Conservation (phyloP, 78 protist species). For the Creolimax fragrantissima region DNA sequence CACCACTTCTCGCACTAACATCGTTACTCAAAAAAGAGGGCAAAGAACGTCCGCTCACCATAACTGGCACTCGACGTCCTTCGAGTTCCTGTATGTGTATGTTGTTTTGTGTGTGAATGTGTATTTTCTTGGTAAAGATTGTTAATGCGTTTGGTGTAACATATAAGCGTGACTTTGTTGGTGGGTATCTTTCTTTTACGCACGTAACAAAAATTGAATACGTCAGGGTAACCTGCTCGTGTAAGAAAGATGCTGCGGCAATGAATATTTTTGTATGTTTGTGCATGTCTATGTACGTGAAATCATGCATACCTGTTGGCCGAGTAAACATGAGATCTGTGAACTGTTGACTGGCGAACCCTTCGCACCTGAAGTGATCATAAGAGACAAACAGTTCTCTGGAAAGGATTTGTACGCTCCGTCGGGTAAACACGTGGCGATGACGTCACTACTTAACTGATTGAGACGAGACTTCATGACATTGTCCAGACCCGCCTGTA, state of each 20-base stretch:
- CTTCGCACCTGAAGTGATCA: constrained; percentile 32
- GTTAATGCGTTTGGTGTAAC: too few relatives aligned
- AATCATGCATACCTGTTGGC: constrained; percentile 63
- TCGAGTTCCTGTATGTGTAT: constrained; percentile 69
- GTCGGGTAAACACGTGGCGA: constrained; percentile 65
- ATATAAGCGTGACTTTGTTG: too few relatives aligned
- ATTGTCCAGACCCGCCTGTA: constrained; percentile 40
- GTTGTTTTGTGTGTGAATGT: too few relatives aligned
- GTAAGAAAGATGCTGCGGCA: too few relatives aligned
- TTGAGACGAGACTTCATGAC: constrained; percentile 33
- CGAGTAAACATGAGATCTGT: constrained; percentile 93
- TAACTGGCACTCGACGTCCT: constrained; percentile 94
- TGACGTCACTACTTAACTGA: constrained; percentile 60
- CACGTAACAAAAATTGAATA: too few relatives aligned
- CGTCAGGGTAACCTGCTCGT: too few relatives aligned
- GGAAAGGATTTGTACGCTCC: constrained; percentile 87
- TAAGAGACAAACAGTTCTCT: constrained; percentile 73
- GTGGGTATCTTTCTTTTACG: too few relatives aligned
- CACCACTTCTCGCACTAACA: constrained; percentile 79
- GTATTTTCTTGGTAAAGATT: too few relatives aligned
- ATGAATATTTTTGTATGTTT: not conserved
- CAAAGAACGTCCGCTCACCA: constrained; percentile 88
- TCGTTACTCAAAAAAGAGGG: constrained; percentile 75
- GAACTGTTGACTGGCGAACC: constrained; percentile 91
- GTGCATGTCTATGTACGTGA: not conserved